Percentiles rank a stretch among this genome's conserved stretches.
Conservation (phyloP, 2,329 filamentous ascomycete species). For the Dactylellina sp. region DNA sequence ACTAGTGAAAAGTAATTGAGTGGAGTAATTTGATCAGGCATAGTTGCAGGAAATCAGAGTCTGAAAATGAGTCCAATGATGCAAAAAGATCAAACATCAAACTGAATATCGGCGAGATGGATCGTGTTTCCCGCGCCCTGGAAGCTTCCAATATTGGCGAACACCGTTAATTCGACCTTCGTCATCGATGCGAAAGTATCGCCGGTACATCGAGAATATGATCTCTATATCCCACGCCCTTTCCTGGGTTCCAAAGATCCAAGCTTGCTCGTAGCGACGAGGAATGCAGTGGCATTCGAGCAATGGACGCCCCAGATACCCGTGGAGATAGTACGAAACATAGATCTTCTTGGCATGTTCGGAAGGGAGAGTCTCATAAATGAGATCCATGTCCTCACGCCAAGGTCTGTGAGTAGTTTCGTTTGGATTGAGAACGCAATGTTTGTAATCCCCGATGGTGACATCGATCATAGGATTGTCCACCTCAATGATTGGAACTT, state of each 20-base stretch:
- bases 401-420: constrained; percentile 18
- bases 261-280: constrained; percentile 24
- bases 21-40: no score
- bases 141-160: background rate
- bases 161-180: constrained; percentile 23
- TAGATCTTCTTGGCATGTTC: background rate
- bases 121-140: no score
- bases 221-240: constrained; percentile 32
- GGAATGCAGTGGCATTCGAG: background rate
- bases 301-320: constrained; percentile 10
- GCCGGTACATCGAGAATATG: constrained; percentile 8
- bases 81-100: no score
- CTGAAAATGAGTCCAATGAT: no score
- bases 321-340: constrained; percentile 21
- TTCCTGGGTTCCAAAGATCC: constrained; percentile 30
- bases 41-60: no score
- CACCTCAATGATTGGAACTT: background rate
- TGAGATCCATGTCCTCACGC: constrained; percentile 20
- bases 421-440: constrained; percentile 9
- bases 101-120: no score
- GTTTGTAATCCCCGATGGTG: background rate
- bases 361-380: constrained; percentile 13
- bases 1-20: no score
- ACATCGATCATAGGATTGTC: constrained; percentile 7
- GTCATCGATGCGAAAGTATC: constrained; percentile 23